Evolutionary conservation across 1,284 basidiomycete species (phyloP).

Genomic region (Singerocomus inundabilis): DNA sequence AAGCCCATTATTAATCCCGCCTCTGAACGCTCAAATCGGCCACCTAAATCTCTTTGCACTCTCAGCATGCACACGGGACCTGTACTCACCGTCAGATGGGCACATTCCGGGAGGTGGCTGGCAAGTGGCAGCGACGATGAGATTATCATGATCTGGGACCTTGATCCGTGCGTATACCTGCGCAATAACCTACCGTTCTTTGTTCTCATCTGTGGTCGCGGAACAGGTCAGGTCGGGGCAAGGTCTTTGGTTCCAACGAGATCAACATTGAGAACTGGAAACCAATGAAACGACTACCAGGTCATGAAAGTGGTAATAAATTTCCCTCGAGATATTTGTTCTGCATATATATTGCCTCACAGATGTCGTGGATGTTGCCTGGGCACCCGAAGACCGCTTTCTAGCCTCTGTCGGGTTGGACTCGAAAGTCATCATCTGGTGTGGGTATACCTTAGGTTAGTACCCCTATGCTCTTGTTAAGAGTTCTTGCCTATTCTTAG

Average conservation of each 20-base stretch:
- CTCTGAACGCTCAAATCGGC: constrained; percentile 71
- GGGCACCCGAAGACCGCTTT: constrained; percentile 89
- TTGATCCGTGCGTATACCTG: constrained; percentile 76
- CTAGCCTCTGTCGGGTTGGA: constrained; percentile 95
- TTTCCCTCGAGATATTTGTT: constrained; percentile 3
- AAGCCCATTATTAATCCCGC: constrained; percentile 81
- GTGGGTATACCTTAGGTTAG: constrained; percentile 81
- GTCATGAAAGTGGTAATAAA: constrained; percentile 82
- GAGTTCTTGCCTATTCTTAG: constrained; percentile 2
- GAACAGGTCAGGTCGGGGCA: constrained; percentile 71
- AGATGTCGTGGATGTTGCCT: constrained; percentile 96
- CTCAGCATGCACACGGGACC: constrained; percentile 93
- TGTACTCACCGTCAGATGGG: constrained; percentile 95
- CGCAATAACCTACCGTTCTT: neutral
- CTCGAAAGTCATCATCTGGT: constrained; percentile 91
- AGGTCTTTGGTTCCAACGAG: constrained; percentile 90
- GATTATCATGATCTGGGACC: constrained; percentile 95
- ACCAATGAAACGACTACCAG: constrained; percentile 85
- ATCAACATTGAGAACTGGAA: constrained; percentile 98
- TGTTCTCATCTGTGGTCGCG: neutral
- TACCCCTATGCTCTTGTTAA: constrained; percentile 1
- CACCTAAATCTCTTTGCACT: constrained; percentile 87
- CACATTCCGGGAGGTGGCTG: constrained; percentile 89
- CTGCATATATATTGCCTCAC: constrained; percentile 3
- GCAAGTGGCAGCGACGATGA: constrained; percentile 97